Conservation (phyloP, 192 early-diverging fungal genomes). For the Radiomyces spectabilis region DNA sequence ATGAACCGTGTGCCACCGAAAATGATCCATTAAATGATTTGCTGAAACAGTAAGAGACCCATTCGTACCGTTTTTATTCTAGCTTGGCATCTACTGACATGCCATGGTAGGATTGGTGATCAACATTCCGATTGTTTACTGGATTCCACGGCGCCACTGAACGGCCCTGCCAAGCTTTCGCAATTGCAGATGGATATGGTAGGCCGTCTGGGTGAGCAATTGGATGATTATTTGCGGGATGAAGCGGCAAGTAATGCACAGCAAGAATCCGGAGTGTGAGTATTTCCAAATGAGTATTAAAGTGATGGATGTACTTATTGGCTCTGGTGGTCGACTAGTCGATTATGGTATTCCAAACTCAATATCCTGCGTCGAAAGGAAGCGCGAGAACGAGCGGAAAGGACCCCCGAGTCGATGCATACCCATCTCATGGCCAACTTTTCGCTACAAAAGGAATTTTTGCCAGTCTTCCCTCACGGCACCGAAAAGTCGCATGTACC, state of each 20-base stretch:
- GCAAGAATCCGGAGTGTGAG: slow-evolving; percentile 17
- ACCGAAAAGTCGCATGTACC: slow-evolving; percentile 39
- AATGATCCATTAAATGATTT: slow-evolving; percentile 5
- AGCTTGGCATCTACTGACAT: too few species aligned
- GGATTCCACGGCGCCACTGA: slow-evolving; percentile 32
- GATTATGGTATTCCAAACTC: slow-evolving; percentile 16
- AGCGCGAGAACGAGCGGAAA: neutral
- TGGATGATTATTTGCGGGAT: slow-evolving; percentile 39
- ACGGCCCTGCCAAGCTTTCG: slow-evolving; percentile 15
- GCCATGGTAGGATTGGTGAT: slow-evolving; percentile 52
- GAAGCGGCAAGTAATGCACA: slow-evolving; percentile 25
- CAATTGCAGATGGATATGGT: slow-evolving; percentile 10
- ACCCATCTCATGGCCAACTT: slow-evolving; percentile 24
- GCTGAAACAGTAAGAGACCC: slow-evolving; percentile 16
- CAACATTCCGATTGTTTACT: slow-evolving; percentile 54
- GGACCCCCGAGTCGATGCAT: slow-evolving; percentile 4
- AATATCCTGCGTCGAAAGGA: slow-evolving; percentile 8
- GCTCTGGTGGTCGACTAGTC: too few species aligned
- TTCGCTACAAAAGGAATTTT: slow-evolving; percentile 44
- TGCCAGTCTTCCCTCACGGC: slow-evolving; percentile 37
- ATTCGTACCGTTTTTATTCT: too few species aligned
- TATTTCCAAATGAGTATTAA: neutral
- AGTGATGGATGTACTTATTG: neutral
- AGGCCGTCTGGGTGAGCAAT: slow-evolving; percentile 27
- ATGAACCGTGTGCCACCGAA: too few species aligned